Evolutionary conservation across 768 basidiomycete genomes (phyloP).

Genomic region (Auricularia cornea): DNA sequence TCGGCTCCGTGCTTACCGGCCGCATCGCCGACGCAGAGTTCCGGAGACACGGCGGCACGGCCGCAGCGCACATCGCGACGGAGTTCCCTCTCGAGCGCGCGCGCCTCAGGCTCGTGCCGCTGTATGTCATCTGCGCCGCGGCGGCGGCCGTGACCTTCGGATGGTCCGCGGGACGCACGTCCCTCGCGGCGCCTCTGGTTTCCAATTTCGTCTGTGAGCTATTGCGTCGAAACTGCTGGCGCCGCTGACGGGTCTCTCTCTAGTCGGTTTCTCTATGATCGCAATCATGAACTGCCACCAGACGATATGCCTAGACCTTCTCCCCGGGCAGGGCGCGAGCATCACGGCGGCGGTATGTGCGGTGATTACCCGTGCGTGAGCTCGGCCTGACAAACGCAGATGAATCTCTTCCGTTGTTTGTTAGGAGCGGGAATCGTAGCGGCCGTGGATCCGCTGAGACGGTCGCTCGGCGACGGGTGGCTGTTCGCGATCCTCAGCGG

Average conservation of each 20-base stretch:
- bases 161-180: conserved; percentile 15
- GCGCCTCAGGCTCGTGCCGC: conserved; percentile 14
- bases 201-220: conserved; percentile 15
- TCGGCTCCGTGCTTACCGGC: conserved; percentile 52
- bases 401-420: conserved; percentile 15
- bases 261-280: conserved; percentile 10
- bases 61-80: conserved; percentile 15
- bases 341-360: conserved; percentile 15
- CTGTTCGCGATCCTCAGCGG: background rate
- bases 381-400: conserved; percentile 4
- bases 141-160: conserved; percentile 16
- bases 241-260: background rate
- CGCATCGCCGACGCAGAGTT: conserved; percentile 62
- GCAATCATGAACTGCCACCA: conserved; percentile 9
- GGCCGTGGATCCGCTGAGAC: background rate
- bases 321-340: conserved; percentile 22
- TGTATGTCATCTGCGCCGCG: conserved; percentile 10
- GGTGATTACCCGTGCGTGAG: background rate
- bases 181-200: conserved; percentile 17
- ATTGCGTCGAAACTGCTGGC: background rate
- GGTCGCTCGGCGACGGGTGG: background rate
- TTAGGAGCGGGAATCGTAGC: conserved; percentile 8
- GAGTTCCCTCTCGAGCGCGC: conserved; percentile 22
- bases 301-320: conserved; percentile 22
- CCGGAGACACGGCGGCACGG: conserved; percentile 26